Evolutionary conservation across 1,284 basidiomycete genomes (phyloP), one percentile per base, ranked within the genome.

Genomic region (Malassezia sp.): DNA sequence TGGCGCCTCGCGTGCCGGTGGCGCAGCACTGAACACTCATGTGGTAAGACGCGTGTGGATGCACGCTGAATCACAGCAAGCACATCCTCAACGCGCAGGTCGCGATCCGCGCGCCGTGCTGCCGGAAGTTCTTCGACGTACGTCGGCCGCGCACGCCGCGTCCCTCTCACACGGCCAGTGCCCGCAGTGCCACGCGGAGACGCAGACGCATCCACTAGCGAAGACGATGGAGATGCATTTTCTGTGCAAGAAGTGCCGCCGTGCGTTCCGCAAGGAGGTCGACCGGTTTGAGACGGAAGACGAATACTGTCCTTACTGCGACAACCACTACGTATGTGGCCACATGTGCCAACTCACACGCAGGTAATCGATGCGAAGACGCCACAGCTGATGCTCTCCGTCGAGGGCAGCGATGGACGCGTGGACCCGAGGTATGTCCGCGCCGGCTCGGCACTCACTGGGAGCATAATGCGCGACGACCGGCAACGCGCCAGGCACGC

Each of bases 241-340:
- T 70, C 74, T 85, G 61, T 97, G 93, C 76, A 97, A 97, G 73
- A 93, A 95, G 73, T 97, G 93, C 76, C 85, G 84, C 70, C 90
- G 90, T 73, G 89, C 87, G 2, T 96, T 97, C 71, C 74, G 91
- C 53, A 96, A 97, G 73, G 87, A 95, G 71, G 87, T 95, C 82
- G 59, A 76, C 0, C 74, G 72, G 22, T 96, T 87, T 67, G 93
- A 97, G 64, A 88, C 93, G 70, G 85, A 85, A 56, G 91, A 97
- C 70, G 91, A 97, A 73, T 96, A 82, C 71, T 97, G 93, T 69
- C 91, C 93, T 0, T 84, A 95, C 72, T 96, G 91, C 70, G 89
- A 93, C 71, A 96, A 97, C 69, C 87, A 90, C 69, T 96, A 89
- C 71, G 90, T 91, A 71, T 62, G 83, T 76, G 4, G 3, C 6